A percentile compares a stretch with the other conserved stretches of the same genome.
These are phyloP conservation scores for Lentinula aciculospora DNA, from an alignment of 768 basidiomycete species.

Conservation along the genomic window DNA sequence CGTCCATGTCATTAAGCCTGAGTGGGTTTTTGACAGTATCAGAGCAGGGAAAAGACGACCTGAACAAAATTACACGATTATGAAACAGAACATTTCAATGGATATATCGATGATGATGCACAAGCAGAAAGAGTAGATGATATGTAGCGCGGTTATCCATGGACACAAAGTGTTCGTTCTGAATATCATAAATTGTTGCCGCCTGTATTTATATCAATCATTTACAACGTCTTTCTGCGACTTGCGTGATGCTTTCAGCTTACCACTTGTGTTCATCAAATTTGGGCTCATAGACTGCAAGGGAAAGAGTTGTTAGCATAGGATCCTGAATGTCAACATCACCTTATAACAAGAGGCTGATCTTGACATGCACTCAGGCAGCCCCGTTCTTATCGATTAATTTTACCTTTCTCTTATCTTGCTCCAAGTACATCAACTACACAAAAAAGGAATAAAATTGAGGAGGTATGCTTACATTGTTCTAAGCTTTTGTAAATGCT, in stretches of 20 bases:
- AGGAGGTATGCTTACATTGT: background rate
- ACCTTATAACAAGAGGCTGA: no score
- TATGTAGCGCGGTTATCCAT: background rate
- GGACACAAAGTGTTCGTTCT: background rate
- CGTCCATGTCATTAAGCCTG: slow-evolving; percentile 64
- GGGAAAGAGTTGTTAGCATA: no score
- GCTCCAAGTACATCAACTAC: background rate
- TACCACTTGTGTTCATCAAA: no score
- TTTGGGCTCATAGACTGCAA: no score
- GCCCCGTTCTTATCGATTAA: background rate
- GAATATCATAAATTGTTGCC: no score
- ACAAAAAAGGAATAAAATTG: background rate
- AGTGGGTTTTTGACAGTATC: slow-evolving; percentile 73
- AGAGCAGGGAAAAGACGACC: slow-evolving; percentile 48
- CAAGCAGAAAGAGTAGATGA: background rate
- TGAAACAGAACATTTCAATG: slow-evolving; percentile 31
- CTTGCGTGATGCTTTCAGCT: no score
- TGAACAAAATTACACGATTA: slow-evolving; percentile 54
- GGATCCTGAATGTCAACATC: no score
- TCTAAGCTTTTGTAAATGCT: no score
- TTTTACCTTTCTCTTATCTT: background rate
- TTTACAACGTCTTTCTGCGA: no score
- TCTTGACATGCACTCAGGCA: no score
- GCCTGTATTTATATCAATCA: no score
- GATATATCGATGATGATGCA: slow-evolving; percentile 16